These are phyloP conservation scores for Fonsecaea nubica DNA, from an alignment of 2,329 filamentous ascomycete species.

Conservation along the genomic window DNA sequence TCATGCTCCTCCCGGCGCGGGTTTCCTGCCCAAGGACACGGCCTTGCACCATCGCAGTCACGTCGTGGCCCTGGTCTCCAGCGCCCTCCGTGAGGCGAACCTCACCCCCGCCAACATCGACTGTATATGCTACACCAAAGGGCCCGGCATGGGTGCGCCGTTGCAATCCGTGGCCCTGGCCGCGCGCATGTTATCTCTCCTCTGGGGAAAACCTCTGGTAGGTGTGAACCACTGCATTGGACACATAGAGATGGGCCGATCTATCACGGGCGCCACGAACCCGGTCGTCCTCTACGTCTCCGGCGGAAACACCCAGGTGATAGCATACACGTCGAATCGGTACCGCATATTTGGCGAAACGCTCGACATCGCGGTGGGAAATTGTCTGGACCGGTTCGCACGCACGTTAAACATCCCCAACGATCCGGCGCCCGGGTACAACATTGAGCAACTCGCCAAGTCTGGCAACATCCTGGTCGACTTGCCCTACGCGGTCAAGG, in stretches of 20 bases:
- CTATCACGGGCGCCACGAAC: constrained; percentile 87
- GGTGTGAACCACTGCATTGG: constrained; percentile 98
- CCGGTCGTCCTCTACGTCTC: constrained; percentile 95
- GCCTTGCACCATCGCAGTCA: constrained; percentile 87
- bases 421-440: constrained; percentile 95
- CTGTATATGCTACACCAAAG: constrained; percentile 94
- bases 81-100: constrained; percentile 74
- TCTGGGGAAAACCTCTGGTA: constrained; percentile 89
- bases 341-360: constrained; percentile 99
- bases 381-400: constrained; percentile 95
- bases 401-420: constrained; percentile 90
- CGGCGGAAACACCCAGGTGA: constrained; percentile 96
- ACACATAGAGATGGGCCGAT: constrained; percentile 97
- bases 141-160: constrained; percentile 95
- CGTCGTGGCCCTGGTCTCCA: constrained; percentile 81
- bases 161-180: constrained; percentile 85
- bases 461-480: constrained; percentile 74
- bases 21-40: constrained; percentile 96
- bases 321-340: constrained; percentile 90
- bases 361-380: constrained; percentile 95
- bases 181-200: constrained; percentile 77
- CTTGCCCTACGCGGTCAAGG: constrained; percentile 94
- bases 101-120: constrained; percentile 71
- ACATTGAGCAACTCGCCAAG: constrained; percentile 93
- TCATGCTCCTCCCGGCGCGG: constrained; percentile 85